Conservation (phyloP, 768 basidiomycete species). For the Phallus indusiatus region DNA sequence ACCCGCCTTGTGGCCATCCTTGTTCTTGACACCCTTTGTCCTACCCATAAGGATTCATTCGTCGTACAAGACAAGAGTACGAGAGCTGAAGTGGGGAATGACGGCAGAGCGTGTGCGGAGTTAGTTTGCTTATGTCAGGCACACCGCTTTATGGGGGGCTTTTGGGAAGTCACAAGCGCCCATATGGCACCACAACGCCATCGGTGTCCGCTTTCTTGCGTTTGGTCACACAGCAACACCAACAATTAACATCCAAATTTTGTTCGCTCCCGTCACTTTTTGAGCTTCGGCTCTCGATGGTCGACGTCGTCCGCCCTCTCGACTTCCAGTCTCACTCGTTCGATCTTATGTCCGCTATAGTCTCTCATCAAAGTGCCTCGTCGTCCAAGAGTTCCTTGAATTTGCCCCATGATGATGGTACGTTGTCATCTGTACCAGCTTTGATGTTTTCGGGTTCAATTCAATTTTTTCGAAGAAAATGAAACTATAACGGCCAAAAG, state of each 20-base stretch:
- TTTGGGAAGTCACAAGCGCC: not conserved
- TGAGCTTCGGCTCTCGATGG: conserved; percentile 10
- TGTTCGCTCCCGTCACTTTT: not conserved
- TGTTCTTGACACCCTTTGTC: conserved; percentile 7
- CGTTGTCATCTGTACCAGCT: not conserved
- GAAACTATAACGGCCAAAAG: conserved; percentile 56
- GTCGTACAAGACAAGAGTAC: not conserved
- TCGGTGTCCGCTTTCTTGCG: not conserved
- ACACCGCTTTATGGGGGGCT: not conserved
- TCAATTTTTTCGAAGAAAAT: conserved; percentile 44
- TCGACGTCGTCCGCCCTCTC: conserved; percentile 9
- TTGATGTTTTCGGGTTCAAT: not conserved
- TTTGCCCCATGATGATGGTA: conserved; percentile 54
- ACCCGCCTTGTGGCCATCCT: conserved; percentile 7
- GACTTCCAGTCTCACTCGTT: conserved; percentile 2
- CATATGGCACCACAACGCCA: not conserved
- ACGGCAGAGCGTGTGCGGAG: not conserved
- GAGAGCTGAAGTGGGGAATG: not conserved
- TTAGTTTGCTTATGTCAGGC: not conserved
- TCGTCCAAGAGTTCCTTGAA: conserved; percentile 49
- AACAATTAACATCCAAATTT: not conserved
- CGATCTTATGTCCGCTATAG: conserved; percentile 1
- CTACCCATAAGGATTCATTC: not conserved
- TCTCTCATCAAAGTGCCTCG: conserved; percentile 25
- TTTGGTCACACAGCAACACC: not conserved